Conservation (phyloP, 2,329 filamentous ascomycete species). For the Epichloe typhina region DNA sequence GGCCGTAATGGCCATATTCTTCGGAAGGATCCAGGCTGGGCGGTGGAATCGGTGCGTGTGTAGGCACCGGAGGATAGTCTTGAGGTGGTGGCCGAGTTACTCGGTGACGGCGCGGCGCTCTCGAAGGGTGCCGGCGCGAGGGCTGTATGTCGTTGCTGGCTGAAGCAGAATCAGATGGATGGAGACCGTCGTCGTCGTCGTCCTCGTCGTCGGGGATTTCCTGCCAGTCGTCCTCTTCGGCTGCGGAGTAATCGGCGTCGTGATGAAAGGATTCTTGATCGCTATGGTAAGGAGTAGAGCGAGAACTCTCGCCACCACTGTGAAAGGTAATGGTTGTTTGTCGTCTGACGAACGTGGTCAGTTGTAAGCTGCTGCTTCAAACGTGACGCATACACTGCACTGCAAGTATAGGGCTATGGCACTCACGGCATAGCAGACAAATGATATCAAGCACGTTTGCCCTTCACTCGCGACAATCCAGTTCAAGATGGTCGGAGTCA, state of each 20-base stretch:
- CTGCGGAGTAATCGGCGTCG: slow-evolving; percentile 16
- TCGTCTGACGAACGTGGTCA: slow-evolving; percentile 16
- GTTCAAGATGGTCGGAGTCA: slow-evolving; percentile 31
- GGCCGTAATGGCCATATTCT: slow-evolving; percentile 35
- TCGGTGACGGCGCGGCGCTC: slow-evolving; percentile 19
- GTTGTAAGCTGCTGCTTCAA: slow-evolving; percentile 11
- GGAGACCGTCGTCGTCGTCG: slow-evolving; percentile 35
- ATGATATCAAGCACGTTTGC: slow-evolving; percentile 17
- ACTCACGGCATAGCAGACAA: slow-evolving; percentile 33
- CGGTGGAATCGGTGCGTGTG: slow-evolving; percentile 31
- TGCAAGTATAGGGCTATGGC: slow-evolving; percentile 5
- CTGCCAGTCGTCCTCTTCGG: slow-evolving; percentile 29
- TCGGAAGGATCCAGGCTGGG: slow-evolving; percentile 53
- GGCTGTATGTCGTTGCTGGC: slow-evolving; percentile 21
- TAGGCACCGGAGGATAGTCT: slow-evolving; percentile 23
- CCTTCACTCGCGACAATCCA: slow-evolving; percentile 34
- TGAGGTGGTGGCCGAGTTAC: slow-evolving; percentile 23
- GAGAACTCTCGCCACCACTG: slow-evolving; percentile 18
- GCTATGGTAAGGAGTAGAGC: slow-evolving; percentile 24
- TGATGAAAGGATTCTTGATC: slow-evolving; percentile 24
- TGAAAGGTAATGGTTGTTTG: slow-evolving; percentile 13
- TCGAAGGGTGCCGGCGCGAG: slow-evolving; percentile 8
- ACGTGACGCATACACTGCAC: not conserved
- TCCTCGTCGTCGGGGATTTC: slow-evolving; percentile 19
- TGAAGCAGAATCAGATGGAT: slow-evolving; percentile 48